These are phyloP conservation scores for Bipolaris oryzae DNA, from an alignment of 2,329 filamentous ascomycete species.

Conservation along the genomic window DNA sequence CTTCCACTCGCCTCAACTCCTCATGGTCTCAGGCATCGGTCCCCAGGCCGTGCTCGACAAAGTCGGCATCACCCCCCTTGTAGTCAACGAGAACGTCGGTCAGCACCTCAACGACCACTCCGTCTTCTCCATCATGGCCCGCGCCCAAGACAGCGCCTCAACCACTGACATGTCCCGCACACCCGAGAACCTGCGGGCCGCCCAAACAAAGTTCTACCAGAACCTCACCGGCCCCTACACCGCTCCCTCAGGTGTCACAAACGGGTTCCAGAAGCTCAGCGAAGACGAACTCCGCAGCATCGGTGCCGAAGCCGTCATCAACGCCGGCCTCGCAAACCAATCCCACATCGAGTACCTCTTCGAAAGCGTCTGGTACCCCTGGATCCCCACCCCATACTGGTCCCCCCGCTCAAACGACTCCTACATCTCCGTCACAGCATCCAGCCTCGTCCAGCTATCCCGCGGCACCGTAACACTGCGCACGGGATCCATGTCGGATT, in stretches of 20 bases:
- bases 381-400: slow-evolving; percentile 38
- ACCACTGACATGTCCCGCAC: slow-evolving; percentile 32
- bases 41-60: slow-evolving; percentile 28
- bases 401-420: slow-evolving; percentile 40
- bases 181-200: slow-evolving; percentile 30
- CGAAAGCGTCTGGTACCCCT: slow-evolving; percentile 34
- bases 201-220: slow-evolving; percentile 33
- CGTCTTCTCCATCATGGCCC: slow-evolving; percentile 37
- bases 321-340: slow-evolving; percentile 30
- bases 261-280: slow-evolving; percentile 36
- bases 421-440: slow-evolving; percentile 43
- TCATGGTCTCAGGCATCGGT: slow-evolving; percentile 50
- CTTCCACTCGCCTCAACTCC: slow-evolving; percentile 47
- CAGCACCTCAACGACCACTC: slow-evolving; percentile 35
- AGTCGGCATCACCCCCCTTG: slow-evolving; percentile 26
- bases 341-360: slow-evolving; percentile 38
- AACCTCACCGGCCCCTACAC: slow-evolving; percentile 40
- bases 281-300: slow-evolving; percentile 27
- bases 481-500: slow-evolving; percentile 35
- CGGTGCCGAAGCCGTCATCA: slow-evolving; percentile 24
- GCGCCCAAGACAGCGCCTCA: slow-evolving; percentile 26
- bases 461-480: slow-evolving; percentile 46
- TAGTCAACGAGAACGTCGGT: slow-evolving; percentile 44
- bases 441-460: slow-evolving; percentile 35
- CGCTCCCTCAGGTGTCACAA: slow-evolving; percentile 40